Base-by-base conservation (phyloP, 169 alveolate genomes). In the Plasmodium relictum region DNA sequence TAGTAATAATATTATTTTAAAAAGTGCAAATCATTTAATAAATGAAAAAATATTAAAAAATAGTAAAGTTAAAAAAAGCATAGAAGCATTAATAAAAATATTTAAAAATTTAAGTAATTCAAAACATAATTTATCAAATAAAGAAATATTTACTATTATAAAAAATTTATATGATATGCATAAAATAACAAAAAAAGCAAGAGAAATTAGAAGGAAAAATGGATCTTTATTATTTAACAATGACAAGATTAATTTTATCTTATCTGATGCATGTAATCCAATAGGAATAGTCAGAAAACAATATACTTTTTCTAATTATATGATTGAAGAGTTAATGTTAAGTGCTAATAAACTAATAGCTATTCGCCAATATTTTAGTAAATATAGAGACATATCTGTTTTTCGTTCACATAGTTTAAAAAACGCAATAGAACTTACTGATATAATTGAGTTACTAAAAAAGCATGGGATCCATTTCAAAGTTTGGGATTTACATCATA, bases 321-420 rank as follows among this genome's bases (percentile, higher is more conserved):
- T 95, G 95, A 98, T 98, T 56, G 99, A 98, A 92, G 99, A 98
- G 92, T 97, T 98, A 93, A 98, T 98, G 99, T 95, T 98, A 76
- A 91, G 98, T 71, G 99, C 99, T 0, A 98, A 98, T 92, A 95
- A 96, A 22, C 90, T 99, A 18, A 99, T 98, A 12, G 99, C 99
- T 0, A 83, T 83, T 12, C 62, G 91, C 6, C 91, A 83, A 22
- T 83, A 83, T 9, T 83, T 83, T 62, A 83, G 91, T 31, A 83
- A 83, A 31, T 83, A 83, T 16, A 54, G 91, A 58, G 68, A 83
- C 39, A 14, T 68, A 7, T 83, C 91, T 3, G 73, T 83, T 54
- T 83, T 83, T n/a, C 44, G 91, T 0, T 83, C 86, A 2, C 91
- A 83, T 39, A 68, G 44, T 83, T 22, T 59, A 62, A 42, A 20